These are phyloP conservation scores for Pneumocystis sp. DNA, from an alignment of 1,139 yeast genomes.

Conservation along the genomic window DNA sequence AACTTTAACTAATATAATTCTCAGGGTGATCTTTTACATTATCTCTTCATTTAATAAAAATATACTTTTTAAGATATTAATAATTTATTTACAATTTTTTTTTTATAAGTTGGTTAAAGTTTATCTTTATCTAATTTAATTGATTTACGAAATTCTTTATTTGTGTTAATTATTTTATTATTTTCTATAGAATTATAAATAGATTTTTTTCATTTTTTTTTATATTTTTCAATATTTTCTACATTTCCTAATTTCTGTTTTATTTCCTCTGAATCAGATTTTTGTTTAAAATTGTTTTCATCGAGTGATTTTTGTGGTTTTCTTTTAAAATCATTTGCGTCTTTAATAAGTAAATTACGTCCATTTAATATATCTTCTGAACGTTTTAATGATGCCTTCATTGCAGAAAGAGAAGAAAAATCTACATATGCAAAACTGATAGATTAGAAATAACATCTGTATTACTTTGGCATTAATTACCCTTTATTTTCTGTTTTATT, in stretches of 20 bases:
- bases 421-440: slow-evolving; percentile 91
- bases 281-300: slow-evolving; percentile 49
- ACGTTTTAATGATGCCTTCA: slow-evolving; percentile 50
- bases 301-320: slow-evolving; percentile 40
- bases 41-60: too few relatives aligned
- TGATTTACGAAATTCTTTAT: not conserved
- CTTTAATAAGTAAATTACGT: slow-evolving; percentile 70
- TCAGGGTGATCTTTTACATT: too few relatives aligned
- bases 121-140: not conserved
- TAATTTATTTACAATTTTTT: not conserved
- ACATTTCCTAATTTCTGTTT: slow-evolving; percentile 30
- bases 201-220: not conserved
- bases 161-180: not conserved
- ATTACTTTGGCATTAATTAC: not conserved
- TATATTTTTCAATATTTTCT: not conserved
- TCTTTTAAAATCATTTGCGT: slow-evolving; percentile 70
- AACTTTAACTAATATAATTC: too few relatives aligned
- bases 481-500: slow-evolving; percentile 17
- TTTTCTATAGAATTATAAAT: not conserved
- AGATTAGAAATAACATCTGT: slow-evolving; percentile 27
- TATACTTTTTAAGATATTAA: too few relatives aligned
- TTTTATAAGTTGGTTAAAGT: not conserved
- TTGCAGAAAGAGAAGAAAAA: slow-evolving; percentile 37
- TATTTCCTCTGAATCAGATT: slow-evolving; percentile 76
- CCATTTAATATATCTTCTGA: slow-evolving; percentile 67